Conservation (phyloP, 1,284 basidiomycete species). For the Cystobasidium sp. region DNA sequence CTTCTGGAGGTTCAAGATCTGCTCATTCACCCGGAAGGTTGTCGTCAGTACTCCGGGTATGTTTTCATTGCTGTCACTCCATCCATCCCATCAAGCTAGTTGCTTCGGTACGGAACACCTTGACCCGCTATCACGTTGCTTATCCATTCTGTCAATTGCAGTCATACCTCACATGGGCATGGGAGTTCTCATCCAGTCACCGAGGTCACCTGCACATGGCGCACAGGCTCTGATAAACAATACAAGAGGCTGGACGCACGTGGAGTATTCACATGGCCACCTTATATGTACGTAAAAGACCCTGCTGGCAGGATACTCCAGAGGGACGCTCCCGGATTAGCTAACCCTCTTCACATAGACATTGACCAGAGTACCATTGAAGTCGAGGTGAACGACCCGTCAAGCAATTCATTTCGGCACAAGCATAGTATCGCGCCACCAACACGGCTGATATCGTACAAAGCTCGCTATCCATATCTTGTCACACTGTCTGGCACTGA, state of each 20-base stretch:
- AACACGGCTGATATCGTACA: conserved; percentile 14
- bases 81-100: background rate
- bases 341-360: background rate
- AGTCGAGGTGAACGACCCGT: background rate
- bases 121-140: background rate
- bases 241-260: conserved; percentile 22
- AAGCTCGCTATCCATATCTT: conserved; percentile 33
- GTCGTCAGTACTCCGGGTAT: conserved; percentile 24
- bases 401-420: background rate
- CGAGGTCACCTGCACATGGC: background rate
- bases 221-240: background rate
- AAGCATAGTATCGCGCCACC: conserved; percentile 7
- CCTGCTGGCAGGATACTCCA: background rate
- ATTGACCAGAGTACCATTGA: conserved; percentile 6
- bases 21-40: conserved; percentile 1
- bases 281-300: conserved; percentile 23
- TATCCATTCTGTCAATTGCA: background rate
- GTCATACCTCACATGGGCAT: conserved; percentile 2
- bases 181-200: background rate
- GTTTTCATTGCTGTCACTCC: background rate
- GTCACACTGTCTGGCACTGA: conserved; percentile 1
- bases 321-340: background rate
- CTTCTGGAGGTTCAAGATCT: conserved; percentile 42
- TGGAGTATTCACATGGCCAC: conserved; percentile 30
- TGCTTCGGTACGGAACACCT: background rate